A percentile compares a stretch with the other conserved stretches of the same genome.
phyloP scores from a whole-genome alignment of 2,329 filamentous ascomycete genomes.

The Phialophora macrospora region DNA sequence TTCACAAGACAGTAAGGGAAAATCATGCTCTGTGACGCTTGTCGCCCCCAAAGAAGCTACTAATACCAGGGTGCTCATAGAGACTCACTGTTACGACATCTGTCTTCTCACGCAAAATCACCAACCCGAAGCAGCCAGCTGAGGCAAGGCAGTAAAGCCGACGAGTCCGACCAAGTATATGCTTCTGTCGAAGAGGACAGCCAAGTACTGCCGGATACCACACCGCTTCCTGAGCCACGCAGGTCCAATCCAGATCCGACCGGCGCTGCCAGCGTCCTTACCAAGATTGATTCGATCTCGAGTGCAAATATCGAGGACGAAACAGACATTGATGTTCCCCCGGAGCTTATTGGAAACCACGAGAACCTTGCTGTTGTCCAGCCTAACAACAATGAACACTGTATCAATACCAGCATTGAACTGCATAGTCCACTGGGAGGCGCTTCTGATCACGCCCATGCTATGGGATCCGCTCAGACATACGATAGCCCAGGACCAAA shows the following conservation, averaged over 20 bases:
- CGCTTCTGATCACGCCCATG: background rate
- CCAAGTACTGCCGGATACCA: background rate
- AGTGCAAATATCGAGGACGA: background rate
- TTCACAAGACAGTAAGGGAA: constrained; percentile 15
- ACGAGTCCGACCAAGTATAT: background rate
- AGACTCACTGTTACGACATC: constrained; percentile 11
- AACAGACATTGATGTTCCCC: constrained; percentile 9
- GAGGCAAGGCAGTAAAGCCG: background rate
- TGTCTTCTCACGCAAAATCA: constrained; percentile 16
- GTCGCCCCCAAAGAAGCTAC: background rate
- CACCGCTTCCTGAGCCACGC: background rate
- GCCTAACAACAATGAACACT: background rate
- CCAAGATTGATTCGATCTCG: too few relatives aligned
- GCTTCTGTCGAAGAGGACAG: background rate
- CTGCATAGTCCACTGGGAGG: background rate
- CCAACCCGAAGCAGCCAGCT: background rate
- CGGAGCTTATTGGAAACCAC: background rate
- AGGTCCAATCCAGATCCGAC: background rate
- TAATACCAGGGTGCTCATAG: background rate
- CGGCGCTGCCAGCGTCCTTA: background rate
- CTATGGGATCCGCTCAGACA: background rate
- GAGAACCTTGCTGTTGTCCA: too few relatives aligned
- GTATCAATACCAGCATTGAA: background rate
- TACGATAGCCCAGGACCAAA: background rate
- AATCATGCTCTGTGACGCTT: background rate